Evolutionary conservation across 139 green algal species (phyloP), one percentile per base, ranked within the genome.

Genomic region (Micractinium sp.): DNA sequence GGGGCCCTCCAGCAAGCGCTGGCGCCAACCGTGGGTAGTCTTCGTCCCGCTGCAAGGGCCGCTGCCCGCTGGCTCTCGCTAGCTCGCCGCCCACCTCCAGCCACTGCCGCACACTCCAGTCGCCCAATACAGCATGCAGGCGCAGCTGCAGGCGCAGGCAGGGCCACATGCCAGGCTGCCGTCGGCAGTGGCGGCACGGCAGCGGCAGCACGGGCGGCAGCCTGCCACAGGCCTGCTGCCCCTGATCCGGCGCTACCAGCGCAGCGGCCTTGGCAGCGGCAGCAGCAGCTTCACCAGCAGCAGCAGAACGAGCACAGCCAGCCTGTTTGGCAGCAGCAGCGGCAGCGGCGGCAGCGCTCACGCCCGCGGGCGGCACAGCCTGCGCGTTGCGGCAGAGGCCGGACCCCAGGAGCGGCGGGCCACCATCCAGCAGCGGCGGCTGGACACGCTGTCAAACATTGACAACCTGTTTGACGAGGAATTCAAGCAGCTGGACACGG

Each of bases 391-490:
- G 0, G 74, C 33, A 1, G 74, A 33, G 15, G n/a, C 27, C 16
- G n/a, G 74, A 19, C 74, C 74, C 1, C 33, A 80, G 33, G 74
- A 80, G 35, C 7, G 39, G 74, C 74, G 74, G 16, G 36, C 14
- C 33, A 22, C 33, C n/a, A 80, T 80, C 33, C 74, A 80, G 74
- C 33, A 53, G 74, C 33, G 19, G 29, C 33, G 74, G 74, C 74
- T 80, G 74, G 33, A 80, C 33, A 53, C 33, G 16, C 33, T 53
- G 14, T 1, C 74, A 9, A 36, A 38, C 33, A 80, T 80, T 19
- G 74, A 80, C 74, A 16, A 53, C 33, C n/a, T 80, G n/a, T 80
- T 80, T 80, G 74, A 80, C 12, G 33, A 80, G 74, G 74, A 80
- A n/a, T 7, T 80, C 74, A 80, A 53, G 74, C n/a, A 41, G 74